Base-by-base conservation (phyloP, 176 grass and related monocot genomes). In the Chrysopogon serrulatus region DNA sequence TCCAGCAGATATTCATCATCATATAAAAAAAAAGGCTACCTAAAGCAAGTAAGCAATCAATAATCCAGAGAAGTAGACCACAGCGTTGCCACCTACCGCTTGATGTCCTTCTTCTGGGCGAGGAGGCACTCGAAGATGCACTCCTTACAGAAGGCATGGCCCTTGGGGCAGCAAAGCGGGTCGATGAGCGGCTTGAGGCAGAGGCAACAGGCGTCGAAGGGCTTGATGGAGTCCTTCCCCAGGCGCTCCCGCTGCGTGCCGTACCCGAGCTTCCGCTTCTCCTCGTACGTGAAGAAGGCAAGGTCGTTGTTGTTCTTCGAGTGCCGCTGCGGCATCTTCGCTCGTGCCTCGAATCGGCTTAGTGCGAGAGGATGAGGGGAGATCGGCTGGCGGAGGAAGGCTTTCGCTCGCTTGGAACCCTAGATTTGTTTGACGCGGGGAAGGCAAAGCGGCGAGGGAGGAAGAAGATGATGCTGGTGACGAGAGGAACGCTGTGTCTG, bases 301-400 rank as follows among this genome's bases (percentile, higher is more conserved):
- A 99, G 93, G 71, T 99, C 97, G 75, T 99, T 99, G 84, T 99
- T 99, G 91, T 99, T 99, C 86, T 99, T 99, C 73, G 97, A 99
- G 83, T 99, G 97, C 59, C 97, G 86, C 89, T 99, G 97, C 74
- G 97, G 97, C 97, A 99, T 99, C 84, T 80, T 92, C 31, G 33
- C 78, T 35, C 30, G 43, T 27, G 42, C 63, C 42, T 47, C 18
- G 26, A 23, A 31, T 65, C 21, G 30, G 28, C 18, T 32, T 35
- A 15, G 19, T 23, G 27, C 69, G 71, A 21, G 41, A 47, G 17
- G 26, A 31, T 49, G 32, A 21, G 8, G 64, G 31, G 23, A 60
- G 35, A 17, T 41, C 43, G 43, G 43, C 71, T 18, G 71, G 43
- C 28, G 70, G 42, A 31, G 42, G 28, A 1, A 11, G 71, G 71